Base-by-base conservation (phyloP, 192 early-diverging fungal species). In the Spizellomyces sp. region DNA sequence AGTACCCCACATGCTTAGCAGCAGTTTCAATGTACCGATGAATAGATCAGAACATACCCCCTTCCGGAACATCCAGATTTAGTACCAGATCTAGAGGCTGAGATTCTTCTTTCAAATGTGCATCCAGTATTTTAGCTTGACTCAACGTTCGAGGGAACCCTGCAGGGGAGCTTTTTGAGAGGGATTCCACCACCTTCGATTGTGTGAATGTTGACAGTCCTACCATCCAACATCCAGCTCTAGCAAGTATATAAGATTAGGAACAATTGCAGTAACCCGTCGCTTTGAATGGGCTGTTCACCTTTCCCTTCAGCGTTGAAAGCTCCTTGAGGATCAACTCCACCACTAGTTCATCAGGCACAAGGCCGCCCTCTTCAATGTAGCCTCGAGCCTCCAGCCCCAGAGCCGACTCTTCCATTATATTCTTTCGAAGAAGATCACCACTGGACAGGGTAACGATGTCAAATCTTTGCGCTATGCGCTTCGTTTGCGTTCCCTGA, bases 401-500 rank as follows among this genome's bases (percentile, higher is more conserved):
- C 17, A 79, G 76, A 73, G 56, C 46, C 8, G 90, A 92, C 14
- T 87, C 82, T 45, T 83, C 70, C 47, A 87, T 81, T 67, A 96
- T 94, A 76, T 94, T 92, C 69, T 85, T 84, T 19, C 96, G 89
- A 58, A 98, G 82, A 5, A 96, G 73, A 69, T 98, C 93, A 45
- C 94, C 94, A 74, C 88, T 93, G n/a, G 94, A 94, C 44, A 98
- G 82, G 17, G 82, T 57, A 15, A 91, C 14, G 10, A 74, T 82
- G 46, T 80, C 83, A 80, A 90, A 95, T 74, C 86, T 81, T 61
- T 86, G 69, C 47, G 86, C 75, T 22, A 97, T 84, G 52, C 91
- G 87, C 67, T 77, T 83, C 9, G 94, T 92, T 76, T 96, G 94
- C 36, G 96, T 98, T 47, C 95, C 96, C 80, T 96, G 94, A n/a